These are phyloP conservation scores for Phialocephala sp. DNA, from an alignment of 2,329 filamentous ascomycete genomes.

Conservation along the genomic window DNA sequence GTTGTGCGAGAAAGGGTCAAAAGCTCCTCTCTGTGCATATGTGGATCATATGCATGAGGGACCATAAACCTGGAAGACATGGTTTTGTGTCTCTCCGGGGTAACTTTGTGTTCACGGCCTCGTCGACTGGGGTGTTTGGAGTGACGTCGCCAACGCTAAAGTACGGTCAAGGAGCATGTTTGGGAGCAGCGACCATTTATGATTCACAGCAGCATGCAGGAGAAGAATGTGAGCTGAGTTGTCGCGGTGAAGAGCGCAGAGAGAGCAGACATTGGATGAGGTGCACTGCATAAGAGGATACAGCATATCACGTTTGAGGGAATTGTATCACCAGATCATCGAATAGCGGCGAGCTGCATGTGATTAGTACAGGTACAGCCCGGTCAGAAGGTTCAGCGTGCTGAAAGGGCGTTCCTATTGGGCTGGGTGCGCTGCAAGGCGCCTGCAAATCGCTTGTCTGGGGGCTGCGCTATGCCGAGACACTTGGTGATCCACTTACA, in stretches of 20 bases:
- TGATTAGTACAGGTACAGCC: conserved; percentile 17
- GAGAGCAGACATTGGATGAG: conserved; percentile 11
- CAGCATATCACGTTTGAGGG: not conserved
- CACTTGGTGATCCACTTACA: conserved; percentile 17
- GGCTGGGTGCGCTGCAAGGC: conserved; percentile 12
- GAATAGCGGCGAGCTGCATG: conserved; percentile 14
- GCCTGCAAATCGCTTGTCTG: conserved; percentile 11
- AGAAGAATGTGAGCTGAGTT: conserved; percentile 8
- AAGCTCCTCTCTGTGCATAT: conserved; percentile 40
- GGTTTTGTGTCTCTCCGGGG: conserved; percentile 19
- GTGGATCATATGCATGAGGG: conserved; percentile 39
- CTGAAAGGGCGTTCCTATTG: conserved; percentile 14
- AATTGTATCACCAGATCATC: conserved; percentile 14
- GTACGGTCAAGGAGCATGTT: conserved; percentile 17
- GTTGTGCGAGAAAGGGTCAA: conserved; percentile 38
- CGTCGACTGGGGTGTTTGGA: conserved; percentile 18
- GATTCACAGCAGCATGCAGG: not conserved
- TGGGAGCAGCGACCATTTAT: conserved; percentile 9
- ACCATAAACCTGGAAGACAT: conserved; percentile 36
- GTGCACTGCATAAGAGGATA: not conserved
- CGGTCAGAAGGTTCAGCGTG: conserved; percentile 12
- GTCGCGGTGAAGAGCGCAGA: not conserved
- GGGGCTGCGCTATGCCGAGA: conserved; percentile 13
- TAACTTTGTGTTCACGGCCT: conserved; percentile 9
- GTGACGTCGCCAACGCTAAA: conserved; percentile 31